Base-by-base conservation (phyloP, 495 filamentous ascomycete genomes). In the Tuber aestivum region DNA sequence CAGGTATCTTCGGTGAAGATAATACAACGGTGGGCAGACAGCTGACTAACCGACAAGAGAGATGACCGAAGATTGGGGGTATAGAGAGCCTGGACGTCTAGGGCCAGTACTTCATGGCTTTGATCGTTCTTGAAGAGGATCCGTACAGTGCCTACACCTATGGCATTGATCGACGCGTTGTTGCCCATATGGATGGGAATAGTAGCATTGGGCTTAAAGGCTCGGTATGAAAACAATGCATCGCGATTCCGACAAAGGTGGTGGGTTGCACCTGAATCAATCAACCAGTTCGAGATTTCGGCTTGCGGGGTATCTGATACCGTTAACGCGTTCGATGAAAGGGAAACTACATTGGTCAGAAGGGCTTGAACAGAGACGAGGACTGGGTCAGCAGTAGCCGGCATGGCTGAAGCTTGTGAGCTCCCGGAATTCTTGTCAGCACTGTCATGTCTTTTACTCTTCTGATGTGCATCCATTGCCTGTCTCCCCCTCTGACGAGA, bases 261-360 rank as follows among this genome's bases (percentile, higher is more conserved):
- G 1, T 72, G 48, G 0, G 61, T 50, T 21, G 75, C 75, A 32
- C 75, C 75, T 4, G 56, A 76, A 18, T 76, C 70, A 37, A 76
- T 68, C 8, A 72, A 48, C 75, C 75, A 76, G n/a, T 68, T 61
- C n/a, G n/a, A 61, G n/a, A 32, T 61, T 14, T 61, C 50, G 0
- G 50, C 0, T 8, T 14, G 9, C 3, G n/a, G 10, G n/a, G 50
- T 32, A 61, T 61, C 50, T 61, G 50, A 61, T 61, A 61, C 50
- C 10, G 10, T 61, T 27, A 32, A 61, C n/a, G 12, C 3, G 10
- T 61, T 61, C 3, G n/a, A 27, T 32, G n/a, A 32, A 32, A 14
- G n/a, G n/a, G 50, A 3, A 32, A 10, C 10, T 12, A 61, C 10
- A 61, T 61, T 61, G 50, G 50, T 61, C 8, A 61, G 0, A 27